Percentiles rank a stretch among this genome's conserved stretches.
These are phyloP conservation scores for Aureoboletus auriporus DNA, from an alignment of 768 basidiomycete species.

Conservation along the genomic window DNA sequence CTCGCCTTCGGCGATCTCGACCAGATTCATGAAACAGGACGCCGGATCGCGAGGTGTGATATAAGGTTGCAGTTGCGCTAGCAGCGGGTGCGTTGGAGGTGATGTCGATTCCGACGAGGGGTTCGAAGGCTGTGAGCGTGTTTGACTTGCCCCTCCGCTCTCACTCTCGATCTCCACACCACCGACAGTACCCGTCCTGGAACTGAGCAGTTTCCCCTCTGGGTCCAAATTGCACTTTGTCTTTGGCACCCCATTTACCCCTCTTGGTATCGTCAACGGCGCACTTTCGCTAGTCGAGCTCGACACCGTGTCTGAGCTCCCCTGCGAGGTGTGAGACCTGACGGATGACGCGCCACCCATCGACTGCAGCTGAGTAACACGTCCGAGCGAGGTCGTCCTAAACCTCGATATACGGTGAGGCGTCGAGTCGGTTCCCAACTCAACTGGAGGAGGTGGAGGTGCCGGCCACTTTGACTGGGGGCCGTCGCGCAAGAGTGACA, in stretches of 20 bases:
- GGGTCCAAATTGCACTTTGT: slow-evolving; percentile 15
- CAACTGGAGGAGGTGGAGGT: slow-evolving; percentile 28
- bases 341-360: slow-evolving; percentile 40
- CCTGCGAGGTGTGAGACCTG: slow-evolving; percentile 39
- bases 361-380: slow-evolving; percentile 21
- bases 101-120: not conserved
- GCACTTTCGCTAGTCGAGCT: slow-evolving; percentile 29
- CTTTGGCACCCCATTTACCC: slow-evolving; percentile 10
- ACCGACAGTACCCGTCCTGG: slow-evolving; percentile 37
- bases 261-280: slow-evolving; percentile 16
- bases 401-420: slow-evolving; percentile 27
- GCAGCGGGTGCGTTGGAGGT: slow-evolving; percentile 21
- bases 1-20: slow-evolving; percentile 82
- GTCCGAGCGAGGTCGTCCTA: slow-evolving; percentile 27
- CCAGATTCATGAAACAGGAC: slow-evolving; percentile 60
- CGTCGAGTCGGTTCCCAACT: slow-evolving; percentile 19
- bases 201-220: slow-evolving; percentile 27
- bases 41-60: slow-evolving; percentile 67
- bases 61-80: slow-evolving; percentile 50
- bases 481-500: slow-evolving; percentile 15
- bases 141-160: slow-evolving; percentile 2
- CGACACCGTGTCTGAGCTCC: slow-evolving; percentile 34
- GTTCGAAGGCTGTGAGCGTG: not conserved
- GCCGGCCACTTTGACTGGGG: slow-evolving; percentile 27
- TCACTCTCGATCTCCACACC: slow-evolving; percentile 14